Evolutionary conservation across 352 stramenopile species (phyloP), one percentile per base, ranked within the genome.

Genomic region (Blastocystis sp.): DNA sequence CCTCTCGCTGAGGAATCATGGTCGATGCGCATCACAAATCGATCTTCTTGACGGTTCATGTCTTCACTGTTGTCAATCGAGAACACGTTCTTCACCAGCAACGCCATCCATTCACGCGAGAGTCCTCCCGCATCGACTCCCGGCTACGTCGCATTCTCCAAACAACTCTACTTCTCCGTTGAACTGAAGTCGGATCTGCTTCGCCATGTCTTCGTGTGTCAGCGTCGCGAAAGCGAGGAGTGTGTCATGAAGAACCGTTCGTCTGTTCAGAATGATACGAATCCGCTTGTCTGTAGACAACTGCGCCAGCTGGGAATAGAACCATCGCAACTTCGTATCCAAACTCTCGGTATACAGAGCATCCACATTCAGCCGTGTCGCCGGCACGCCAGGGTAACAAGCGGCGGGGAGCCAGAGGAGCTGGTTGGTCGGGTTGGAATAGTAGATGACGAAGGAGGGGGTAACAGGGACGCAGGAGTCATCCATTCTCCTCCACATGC

Each of bases 1-100:
- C 63, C 69, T n/a, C 63, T 32, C 6, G 21, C 44, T 9, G 69
- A 44, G 6, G 69, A 64, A 21, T 48, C 16, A 61, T 81, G 69
- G 40, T 81, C 69, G 38, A 81, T 81, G 16, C 69, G 32, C 69
- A 81, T 81, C 48, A 81, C 69, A 64, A 81, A 81, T 16, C 69
- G 42, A 18, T 63, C 69, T 38, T 81, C 69, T 16, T 18, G 51
- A 32, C 32, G 51, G 32, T 59, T 59, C 3, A 27, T 6, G 42
- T 72, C 61, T 0, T 48, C 32, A 4, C 42, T 32, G 4, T 11
- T 4, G 8, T 48, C 36, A 14, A 11, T 36, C 29, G 29, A 38
- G 48, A 81, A 81, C 8, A 81, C 49, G 40, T 46, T 81, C 16
- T 24, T 7, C 49, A 81, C 36, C 9, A 81, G 46, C 29, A 81